Evolutionary conservation across 306 rosid genomes (phyloP).

Genomic region (Malus orientalis): DNA sequence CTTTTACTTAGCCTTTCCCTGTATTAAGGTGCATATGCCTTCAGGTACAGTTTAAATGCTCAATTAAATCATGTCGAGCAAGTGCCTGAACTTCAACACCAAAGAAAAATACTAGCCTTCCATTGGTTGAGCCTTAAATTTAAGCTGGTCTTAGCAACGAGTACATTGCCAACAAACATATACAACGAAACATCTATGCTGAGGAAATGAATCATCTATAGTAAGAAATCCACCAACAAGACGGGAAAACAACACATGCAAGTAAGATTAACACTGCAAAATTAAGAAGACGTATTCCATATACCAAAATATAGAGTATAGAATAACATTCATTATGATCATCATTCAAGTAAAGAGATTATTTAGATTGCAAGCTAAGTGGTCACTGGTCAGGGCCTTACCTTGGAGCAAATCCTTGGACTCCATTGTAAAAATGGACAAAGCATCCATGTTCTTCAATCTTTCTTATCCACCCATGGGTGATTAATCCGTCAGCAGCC

Average conservation of each 20-base stretch:
- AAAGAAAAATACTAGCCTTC: no score
- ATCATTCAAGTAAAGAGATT: neutral
- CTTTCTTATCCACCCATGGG: constrained; percentile 97
- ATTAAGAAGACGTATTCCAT: no score
- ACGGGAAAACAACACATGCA: neutral
- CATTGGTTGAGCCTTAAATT: no score
- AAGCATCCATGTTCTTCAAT: constrained; percentile 84
- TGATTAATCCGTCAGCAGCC: constrained; percentile 68
- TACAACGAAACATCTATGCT: neutral
- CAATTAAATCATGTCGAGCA: no score
- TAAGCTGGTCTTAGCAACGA: no score
- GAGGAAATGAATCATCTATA: neutral
- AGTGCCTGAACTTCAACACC: no score
- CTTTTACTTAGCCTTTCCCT: no score
- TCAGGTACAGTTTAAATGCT: no score
- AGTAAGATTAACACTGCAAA: neutral
- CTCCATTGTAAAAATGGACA: constrained; percentile 89
- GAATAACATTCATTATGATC: neutral
- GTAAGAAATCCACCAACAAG: neutral
- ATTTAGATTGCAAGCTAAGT: constrained; percentile 9
- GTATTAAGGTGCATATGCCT: no score
- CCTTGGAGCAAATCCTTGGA: constrained; percentile 93
- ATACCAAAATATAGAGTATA: no score
- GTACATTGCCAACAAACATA: neutral
- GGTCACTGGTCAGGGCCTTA: constrained; percentile 29